These are phyloP conservation scores for Paxillus ammoniavirescens DNA, from an alignment of 768 basidiomycete species.

Conservation along the genomic window DNA sequence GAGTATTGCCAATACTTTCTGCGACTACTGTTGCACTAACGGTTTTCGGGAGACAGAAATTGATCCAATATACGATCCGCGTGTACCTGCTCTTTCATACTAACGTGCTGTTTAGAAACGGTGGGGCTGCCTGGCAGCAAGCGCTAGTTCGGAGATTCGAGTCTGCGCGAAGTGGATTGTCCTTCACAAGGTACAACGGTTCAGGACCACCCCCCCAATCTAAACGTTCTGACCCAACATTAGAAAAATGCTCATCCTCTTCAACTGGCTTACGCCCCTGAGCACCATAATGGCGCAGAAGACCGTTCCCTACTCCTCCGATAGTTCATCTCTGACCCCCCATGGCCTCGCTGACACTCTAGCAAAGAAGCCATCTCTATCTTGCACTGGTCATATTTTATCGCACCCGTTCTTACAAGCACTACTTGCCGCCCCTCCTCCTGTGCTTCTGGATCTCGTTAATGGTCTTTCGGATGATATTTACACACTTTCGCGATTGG, in stretches of 20 bases:
- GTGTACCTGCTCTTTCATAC: constrained; percentile 72
- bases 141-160: constrained; percentile 59
- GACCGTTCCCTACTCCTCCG: constrained; percentile 55
- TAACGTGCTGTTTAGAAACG: constrained; percentile 48
- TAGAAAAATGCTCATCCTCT: constrained; percentile 78
- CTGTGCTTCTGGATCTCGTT: constrained; percentile 75
- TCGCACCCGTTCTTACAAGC: constrained; percentile 69
- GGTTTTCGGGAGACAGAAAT: constrained; percentile 52
- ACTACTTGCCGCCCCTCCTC: constrained; percentile 76
- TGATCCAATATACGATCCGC: constrained; percentile 81
- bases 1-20: constrained; percentile 30
- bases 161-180: constrained; percentile 56
- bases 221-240: constrained; percentile 1
- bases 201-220: background rate
- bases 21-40: background rate
- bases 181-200: constrained; percentile 63
- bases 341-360: constrained; percentile 19
- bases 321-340: constrained; percentile 21
- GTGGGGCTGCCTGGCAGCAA: constrained; percentile 47
- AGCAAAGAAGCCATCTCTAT: constrained; percentile 1
- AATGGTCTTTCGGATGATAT: constrained; percentile 76
- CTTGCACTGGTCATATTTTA: constrained; percentile 22
- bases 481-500: constrained; percentile 71
- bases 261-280: constrained; percentile 82
- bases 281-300: constrained; percentile 71